These are phyloP conservation scores for Glonium stellatum DNA, from an alignment of 495 filamentous ascomycete species.

Conservation along the genomic window DNA sequence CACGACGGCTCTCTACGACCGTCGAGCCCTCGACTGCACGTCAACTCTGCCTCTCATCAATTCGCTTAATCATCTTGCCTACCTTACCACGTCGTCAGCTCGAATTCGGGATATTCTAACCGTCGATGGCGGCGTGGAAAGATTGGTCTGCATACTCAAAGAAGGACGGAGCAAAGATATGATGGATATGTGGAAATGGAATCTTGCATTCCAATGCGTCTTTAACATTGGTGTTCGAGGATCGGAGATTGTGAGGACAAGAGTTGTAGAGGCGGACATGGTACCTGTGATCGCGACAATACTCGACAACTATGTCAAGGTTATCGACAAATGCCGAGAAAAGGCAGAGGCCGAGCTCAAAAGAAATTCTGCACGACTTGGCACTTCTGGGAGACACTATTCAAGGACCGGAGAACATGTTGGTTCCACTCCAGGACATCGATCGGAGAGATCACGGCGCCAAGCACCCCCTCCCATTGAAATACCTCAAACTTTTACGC, in stretches of 20 bases:
- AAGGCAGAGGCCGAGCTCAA: constrained; percentile 64
- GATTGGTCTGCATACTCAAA: constrained; percentile 94
- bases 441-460: constrained; percentile 42
- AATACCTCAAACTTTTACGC: constrained; percentile 54
- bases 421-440: constrained; percentile 26
- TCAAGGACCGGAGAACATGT: constrained; percentile 31
- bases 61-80: constrained; percentile 95
- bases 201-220: constrained; percentile 94
- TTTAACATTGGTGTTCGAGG: constrained; percentile 97
- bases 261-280: constrained; percentile 98
- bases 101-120: constrained; percentile 96
- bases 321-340: constrained; percentile 82
- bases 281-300: constrained; percentile 99
- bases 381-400: constrained; percentile 28
- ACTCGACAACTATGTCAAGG: constrained; percentile 95
- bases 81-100: constrained; percentile 96
- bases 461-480: constrained; percentile 70
- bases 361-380: constrained; percentile 38
- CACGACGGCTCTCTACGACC: constrained; percentile 95
- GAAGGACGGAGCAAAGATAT: constrained; percentile 90
- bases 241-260: constrained; percentile 83
- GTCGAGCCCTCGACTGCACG: constrained; percentile 93
- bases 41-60: constrained; percentile 96
- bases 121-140: constrained; percentile 94
- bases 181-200: constrained; percentile 99